A percentile compares a stretch with the other conserved stretches of the same genome.
Conservation (phyloP, 768 basidiomycete species). For the Hypsizygus marmoreus region DNA sequence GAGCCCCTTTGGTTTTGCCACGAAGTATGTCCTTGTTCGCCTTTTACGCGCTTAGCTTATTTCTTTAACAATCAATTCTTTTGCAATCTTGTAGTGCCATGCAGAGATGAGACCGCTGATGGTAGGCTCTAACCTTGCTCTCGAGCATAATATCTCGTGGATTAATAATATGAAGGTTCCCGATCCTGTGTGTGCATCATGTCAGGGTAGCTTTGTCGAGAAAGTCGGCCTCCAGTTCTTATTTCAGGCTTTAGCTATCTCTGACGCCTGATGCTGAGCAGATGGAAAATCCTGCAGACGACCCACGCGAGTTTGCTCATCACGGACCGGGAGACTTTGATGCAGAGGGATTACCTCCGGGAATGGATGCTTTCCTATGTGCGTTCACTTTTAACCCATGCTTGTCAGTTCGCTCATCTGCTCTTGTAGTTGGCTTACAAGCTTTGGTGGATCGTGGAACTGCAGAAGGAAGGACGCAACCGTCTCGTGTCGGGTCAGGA, state of each 20-base stretch:
- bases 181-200: conserved; percentile 82
- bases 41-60: conserved; percentile 1
- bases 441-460: conserved; percentile 37
- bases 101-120: conserved; percentile 88
- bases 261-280: conserved; percentile 26
- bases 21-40: conserved; percentile 43
- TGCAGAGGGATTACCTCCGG: conserved; percentile 34
- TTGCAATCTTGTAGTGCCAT: conserved; percentile 60
- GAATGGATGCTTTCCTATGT: conserved; percentile 54
- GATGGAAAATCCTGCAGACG: conserved; percentile 76
- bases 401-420: conserved; percentile 6
- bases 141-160: conserved; percentile 5
- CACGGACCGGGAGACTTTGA: conserved; percentile 30
- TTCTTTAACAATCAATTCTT: neutral
- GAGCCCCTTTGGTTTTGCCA: conserved; percentile 83
- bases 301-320: conserved; percentile 69
- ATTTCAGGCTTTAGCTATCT: conserved; percentile 11
- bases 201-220: conserved; percentile 82
- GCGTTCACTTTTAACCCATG: conserved; percentile 16
- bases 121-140: conserved; percentile 43
- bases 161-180: conserved; percentile 59
- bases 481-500: conserved; percentile 10
- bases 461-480: conserved; percentile 11
- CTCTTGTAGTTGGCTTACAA: conserved; percentile 35
- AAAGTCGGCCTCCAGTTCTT: conserved; percentile 44